These are phyloP conservation scores for Apiotrichum mycotoxinovorans DNA, from an alignment of 1,284 basidiomycete species.

Conservation along the genomic window DNA sequence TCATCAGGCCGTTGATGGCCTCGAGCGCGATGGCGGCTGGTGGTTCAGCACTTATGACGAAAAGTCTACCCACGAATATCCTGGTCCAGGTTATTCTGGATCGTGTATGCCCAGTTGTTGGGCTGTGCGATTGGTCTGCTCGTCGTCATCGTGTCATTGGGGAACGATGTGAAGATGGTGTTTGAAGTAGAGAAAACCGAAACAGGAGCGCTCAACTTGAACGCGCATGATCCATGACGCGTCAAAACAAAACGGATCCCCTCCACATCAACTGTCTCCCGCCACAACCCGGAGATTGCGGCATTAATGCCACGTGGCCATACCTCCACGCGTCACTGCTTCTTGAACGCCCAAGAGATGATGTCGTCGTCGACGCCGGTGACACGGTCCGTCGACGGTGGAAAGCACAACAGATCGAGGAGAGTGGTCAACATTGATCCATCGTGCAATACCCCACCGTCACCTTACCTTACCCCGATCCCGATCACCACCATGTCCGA, in stretches of 20 bases:
- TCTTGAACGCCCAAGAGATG: neutral
- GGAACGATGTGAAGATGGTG: neutral
- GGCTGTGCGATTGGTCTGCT: neutral
- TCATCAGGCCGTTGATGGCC: slow-evolving; percentile 14
- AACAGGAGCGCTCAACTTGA: neutral
- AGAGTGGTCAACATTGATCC: neutral
- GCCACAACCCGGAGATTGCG: slow-evolving; percentile 6
- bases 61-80: slow-evolving; percentile 5
- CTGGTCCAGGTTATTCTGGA: slow-evolving; percentile 4
- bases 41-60: neutral
- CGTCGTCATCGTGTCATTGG: neutral
- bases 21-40: neutral
- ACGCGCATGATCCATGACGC: neutral
- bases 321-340: slow-evolving; percentile 3
- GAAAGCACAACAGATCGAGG: no score
- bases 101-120: slow-evolving; percentile 4
- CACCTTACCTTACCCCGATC: no score
- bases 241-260: neutral
- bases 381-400: neutral
- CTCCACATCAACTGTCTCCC: slow-evolving; percentile 1
- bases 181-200: neutral
- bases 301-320: slow-evolving; percentile 7
- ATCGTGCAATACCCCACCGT: neutral
- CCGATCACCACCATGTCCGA: slow-evolving; percentile 45
- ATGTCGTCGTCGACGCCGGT: slow-evolving; percentile 4